Evolutionary conservation across 2,329 filamentous ascomycete species (phyloP).

Genomic region (Zymoseptoria crescenta): DNA sequence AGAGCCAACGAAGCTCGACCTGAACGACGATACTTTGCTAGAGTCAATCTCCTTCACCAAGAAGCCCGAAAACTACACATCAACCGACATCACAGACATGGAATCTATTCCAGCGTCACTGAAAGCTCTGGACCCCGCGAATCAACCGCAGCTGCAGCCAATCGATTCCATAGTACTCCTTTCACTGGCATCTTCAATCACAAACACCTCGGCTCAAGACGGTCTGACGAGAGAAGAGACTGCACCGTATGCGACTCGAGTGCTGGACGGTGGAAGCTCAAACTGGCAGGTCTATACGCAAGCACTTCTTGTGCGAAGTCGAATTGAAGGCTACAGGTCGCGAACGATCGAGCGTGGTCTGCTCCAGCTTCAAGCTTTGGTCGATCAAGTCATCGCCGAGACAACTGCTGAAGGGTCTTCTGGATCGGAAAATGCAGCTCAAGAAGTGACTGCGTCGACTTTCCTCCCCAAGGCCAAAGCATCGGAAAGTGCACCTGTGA

Average conservation of each 20-base stretch:
- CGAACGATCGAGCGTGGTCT: constrained; percentile 84
- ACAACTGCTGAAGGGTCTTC: constrained; percentile 39
- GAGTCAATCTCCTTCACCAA: constrained; percentile 77
- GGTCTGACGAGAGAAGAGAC: constrained; percentile 89
- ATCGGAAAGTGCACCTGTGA: constrained; percentile 68
- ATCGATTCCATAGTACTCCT: constrained; percentile 87
- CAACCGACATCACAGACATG: constrained; percentile 37
- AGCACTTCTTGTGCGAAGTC: constrained; percentile 76
- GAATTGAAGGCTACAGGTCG: constrained; percentile 81
- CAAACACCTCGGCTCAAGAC: constrained; percentile 77
- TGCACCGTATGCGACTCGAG: constrained; percentile 79
- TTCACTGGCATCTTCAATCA: constrained; percentile 71
- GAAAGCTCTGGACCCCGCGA: constrained; percentile 59
- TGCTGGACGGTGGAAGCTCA: constrained; percentile 77
- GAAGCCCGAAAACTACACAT: constrained; percentile 29
- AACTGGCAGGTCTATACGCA: constrained; percentile 99
- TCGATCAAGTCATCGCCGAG: constrained; percentile 90
- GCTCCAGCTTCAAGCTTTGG: constrained; percentile 85
- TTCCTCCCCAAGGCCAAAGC: constrained; percentile 73
- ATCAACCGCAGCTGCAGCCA: constrained; percentile 73
- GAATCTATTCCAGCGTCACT: constrained; percentile 54
- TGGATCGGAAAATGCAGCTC: constrained; percentile 20
- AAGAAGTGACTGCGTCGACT: constrained; percentile 50
- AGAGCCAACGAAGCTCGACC: constrained; percentile 51
- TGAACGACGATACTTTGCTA: constrained; percentile 89